phyloP scores from a whole-genome alignment of 768 basidiomycete species.

The Termitomyces sp. region DNA sequence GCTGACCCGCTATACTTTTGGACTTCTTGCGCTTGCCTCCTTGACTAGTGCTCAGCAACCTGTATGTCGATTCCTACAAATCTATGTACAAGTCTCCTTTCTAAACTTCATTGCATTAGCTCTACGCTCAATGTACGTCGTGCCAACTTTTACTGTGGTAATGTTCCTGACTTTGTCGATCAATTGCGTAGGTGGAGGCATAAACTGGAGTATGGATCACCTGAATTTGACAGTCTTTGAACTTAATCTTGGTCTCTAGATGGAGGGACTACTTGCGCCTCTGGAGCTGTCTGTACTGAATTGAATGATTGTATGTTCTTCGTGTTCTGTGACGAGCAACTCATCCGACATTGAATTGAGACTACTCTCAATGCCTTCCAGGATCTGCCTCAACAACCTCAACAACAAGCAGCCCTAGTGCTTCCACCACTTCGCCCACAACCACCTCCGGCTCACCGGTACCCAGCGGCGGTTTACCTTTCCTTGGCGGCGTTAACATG shows the following conservation, averaged over 20 bases:
- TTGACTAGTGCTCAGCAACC: slow-evolving; percentile 17
- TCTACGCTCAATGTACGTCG: slow-evolving; percentile 17
- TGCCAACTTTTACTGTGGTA: background rate
- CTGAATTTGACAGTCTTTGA: background rate
- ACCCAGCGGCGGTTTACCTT: slow-evolving; percentile 21
- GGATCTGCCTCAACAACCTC: slow-evolving; percentile 21
- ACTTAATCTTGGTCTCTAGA: slow-evolving; percentile 8
- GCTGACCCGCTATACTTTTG: slow-evolving; percentile 12
- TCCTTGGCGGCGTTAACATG: slow-evolving; percentile 43
- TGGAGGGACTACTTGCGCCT: slow-evolving; percentile 29
- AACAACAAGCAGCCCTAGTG: slow-evolving; percentile 14
- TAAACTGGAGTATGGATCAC: slow-evolving; percentile 18
- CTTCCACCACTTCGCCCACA: slow-evolving; percentile 9
- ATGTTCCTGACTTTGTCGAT: background rate
- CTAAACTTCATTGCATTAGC: background rate
- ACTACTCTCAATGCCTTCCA: slow-evolving; percentile 31
- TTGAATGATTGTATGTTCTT: slow-evolving; percentile 24
- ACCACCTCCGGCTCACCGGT: slow-evolving; percentile 10
- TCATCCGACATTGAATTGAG: slow-evolving; percentile 12
- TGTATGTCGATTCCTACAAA: slow-evolving; percentile 7
- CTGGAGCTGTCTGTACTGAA: slow-evolving; percentile 26
- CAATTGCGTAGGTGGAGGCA: slow-evolving; percentile 15
- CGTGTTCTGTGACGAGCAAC: background rate
- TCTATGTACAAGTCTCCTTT: background rate
- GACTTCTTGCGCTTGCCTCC: slow-evolving; percentile 8